Conservation (phyloP, 306 rosid species). For the Senna tora region DNA sequence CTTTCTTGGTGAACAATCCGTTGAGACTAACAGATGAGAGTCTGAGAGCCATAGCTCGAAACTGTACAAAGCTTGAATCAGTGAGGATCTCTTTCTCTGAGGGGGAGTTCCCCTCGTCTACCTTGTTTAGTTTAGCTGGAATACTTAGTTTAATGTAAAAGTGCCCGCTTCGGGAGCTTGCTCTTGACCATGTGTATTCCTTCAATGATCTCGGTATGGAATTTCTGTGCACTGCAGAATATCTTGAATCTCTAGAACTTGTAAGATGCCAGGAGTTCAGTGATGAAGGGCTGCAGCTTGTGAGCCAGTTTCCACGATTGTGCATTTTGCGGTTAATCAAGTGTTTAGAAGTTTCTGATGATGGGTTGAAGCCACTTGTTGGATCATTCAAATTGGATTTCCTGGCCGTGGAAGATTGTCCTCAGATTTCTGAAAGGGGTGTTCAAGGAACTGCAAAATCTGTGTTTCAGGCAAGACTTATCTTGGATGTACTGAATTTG, state of each 20-base stretch:
- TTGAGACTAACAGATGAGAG: conserved; percentile 82
- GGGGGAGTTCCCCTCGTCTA: conserved; percentile 85
- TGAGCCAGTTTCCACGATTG: conserved; percentile 65
- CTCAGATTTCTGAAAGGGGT: conserved; percentile 85
- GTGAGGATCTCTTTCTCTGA: conserved; percentile 77
- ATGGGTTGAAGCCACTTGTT: conserved; percentile 78
- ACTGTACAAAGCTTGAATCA: conserved; percentile 79
- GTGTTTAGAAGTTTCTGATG: conserved; percentile 86
- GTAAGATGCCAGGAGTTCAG: conserved; percentile 83
- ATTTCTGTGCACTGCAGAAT: conserved; percentile 72
- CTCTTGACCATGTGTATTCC: conserved; percentile 83
- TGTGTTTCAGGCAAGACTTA: conserved; percentile 76
- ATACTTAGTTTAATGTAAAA: conserved; percentile 61
- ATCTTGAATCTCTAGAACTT: conserved; percentile 80
- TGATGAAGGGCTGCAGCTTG: conserved; percentile 88
- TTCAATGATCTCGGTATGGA: conserved; percentile 87
- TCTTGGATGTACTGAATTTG: conserved; percentile 79
- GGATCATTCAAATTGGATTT: conserved; percentile 71
- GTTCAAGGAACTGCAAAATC: conserved; percentile 71
- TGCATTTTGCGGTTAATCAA: conserved; percentile 57
- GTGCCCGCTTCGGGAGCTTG: conserved; percentile 70
- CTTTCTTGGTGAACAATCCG: conserved; percentile 61
- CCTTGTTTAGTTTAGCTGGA: conserved; percentile 76
- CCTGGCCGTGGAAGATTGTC: conserved; percentile 81
- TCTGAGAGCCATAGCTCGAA: conserved; percentile 67